phyloP scores from a whole-genome alignment of 2,329 filamentous ascomycete species.

The Pyricularia pennisetigena region DNA sequence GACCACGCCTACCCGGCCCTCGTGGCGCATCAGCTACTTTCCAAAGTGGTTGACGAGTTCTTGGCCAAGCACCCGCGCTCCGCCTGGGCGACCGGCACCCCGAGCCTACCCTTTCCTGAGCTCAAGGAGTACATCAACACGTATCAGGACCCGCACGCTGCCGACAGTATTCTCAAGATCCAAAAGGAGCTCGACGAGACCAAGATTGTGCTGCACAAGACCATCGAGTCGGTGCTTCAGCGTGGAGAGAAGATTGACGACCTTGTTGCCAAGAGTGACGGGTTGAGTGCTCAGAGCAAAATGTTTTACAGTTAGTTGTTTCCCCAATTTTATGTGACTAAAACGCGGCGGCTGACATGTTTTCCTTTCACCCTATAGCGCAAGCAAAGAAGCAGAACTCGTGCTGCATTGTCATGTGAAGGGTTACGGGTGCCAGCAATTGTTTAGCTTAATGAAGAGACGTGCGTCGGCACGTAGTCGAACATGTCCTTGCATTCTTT shows the following conservation, averaged over 20 bases:
- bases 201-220: constrained; percentile 95
- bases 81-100: constrained; percentile 48
- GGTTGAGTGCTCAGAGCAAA: constrained; percentile 84
- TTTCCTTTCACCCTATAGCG: constrained; percentile 22
- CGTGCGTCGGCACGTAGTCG: not conserved
- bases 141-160: constrained; percentile 79
- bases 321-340: constrained; percentile 8
- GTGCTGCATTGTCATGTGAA: constrained; percentile 64
- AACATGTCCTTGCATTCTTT: not conserved
- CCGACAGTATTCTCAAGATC: constrained; percentile 90
- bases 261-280: constrained; percentile 87
- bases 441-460: not conserved
- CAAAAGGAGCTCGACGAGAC: constrained; percentile 96
- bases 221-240: constrained; percentile 78
- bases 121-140: constrained; percentile 64
- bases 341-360: not conserved
- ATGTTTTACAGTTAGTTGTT: constrained; percentile 78
- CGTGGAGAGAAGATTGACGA: constrained; percentile 95
- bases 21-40: constrained; percentile 78
- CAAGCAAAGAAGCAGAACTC: constrained; percentile 75
- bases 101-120: constrained; percentile 54
- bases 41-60: constrained; percentile 86
- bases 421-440: not conserved
- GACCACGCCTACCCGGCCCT: constrained; percentile 67
- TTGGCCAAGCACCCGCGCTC: constrained; percentile 57